Percentiles rank a stretch among this genome's conserved stretches.
phyloP scores from a whole-genome alignment of 2,329 filamentous ascomycete species.

The Xylaria sp. region DNA sequence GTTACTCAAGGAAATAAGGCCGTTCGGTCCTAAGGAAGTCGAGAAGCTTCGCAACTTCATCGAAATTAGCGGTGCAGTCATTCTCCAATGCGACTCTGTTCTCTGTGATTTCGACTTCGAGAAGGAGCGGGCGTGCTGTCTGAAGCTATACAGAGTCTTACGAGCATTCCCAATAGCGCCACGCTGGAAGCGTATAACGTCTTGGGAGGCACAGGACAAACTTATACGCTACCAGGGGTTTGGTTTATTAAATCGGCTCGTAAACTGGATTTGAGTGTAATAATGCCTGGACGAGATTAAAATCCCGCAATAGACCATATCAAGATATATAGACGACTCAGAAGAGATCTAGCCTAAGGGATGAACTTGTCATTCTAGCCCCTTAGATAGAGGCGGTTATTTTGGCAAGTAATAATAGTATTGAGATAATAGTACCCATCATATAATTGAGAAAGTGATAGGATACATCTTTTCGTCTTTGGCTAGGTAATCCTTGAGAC shows the following conservation, averaged over 20 bases:
- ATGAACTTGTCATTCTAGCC: no score
- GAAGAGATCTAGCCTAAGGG: no score
- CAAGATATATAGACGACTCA: not conserved
- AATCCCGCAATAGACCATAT: not conserved
- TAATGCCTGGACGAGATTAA: not conserved
- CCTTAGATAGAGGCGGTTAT: no score
- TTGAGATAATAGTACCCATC: no score
- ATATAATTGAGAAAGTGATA: not conserved
- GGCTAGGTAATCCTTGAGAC: not conserved
- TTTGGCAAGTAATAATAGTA: no score
- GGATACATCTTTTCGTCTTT: not conserved
- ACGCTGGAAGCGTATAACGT: constrained; percentile 13
- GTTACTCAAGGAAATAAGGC: not conserved
- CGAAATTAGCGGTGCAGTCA: not conserved
- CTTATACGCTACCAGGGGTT: not conserved
- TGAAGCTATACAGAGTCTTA: constrained; percentile 13
- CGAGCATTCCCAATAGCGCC: constrained; percentile 26
- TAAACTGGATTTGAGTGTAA: not conserved
- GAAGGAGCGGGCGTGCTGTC: constrained; percentile 14
- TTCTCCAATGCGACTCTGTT: constrained; percentile 14
- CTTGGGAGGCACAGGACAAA: constrained; percentile 16
- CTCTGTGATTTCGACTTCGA: constrained; percentile 14
- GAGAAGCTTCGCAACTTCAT: not conserved
- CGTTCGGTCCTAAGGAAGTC: not conserved
- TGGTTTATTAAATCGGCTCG: not conserved